These are phyloP conservation scores for Schizosaccharomyces osmophilus DNA, from an alignment of 805 yeast species.

Conservation along the genomic window DNA sequence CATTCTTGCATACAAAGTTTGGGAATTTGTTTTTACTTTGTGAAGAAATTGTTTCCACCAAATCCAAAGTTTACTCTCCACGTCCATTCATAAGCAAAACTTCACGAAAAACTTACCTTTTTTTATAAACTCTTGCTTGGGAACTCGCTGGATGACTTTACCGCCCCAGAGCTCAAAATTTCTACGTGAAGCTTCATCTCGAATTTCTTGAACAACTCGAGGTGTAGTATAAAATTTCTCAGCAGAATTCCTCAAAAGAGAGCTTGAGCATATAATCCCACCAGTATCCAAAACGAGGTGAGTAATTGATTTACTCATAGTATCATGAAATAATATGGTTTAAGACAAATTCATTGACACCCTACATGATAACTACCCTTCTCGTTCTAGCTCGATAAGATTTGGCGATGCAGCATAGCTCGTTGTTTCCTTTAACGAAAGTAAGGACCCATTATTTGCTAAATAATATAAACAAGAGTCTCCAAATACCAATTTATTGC, in stretches of 20 bases:
- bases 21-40: too few species aligned
- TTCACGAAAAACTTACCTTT: constrained; percentile 8
- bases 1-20: too few species aligned
- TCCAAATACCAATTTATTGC: too few species aligned
- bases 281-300: constrained; percentile 72
- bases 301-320: constrained; percentile 8
- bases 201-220: constrained; percentile 66
- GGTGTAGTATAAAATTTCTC: constrained; percentile 66
- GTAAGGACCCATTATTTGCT: too few species aligned
- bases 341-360: too few species aligned
- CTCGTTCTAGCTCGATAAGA: too few species aligned
- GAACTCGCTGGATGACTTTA: constrained; percentile 42
- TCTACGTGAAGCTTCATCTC: constrained; percentile 60
- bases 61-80: not conserved
- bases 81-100: not conserved
- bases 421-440: too few species aligned
- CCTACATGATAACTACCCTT: too few species aligned
- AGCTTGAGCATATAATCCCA: constrained; percentile 68
- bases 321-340: too few species aligned
- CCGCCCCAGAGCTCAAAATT: constrained; percentile 69
- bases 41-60: too few species aligned
- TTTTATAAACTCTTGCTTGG: constrained; percentile 36
- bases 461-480: too few species aligned
- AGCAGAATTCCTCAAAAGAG: constrained; percentile 48
- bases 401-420: too few species aligned